Conservation (phyloP, 441 rosid species). For the Jatropha podagrica region DNA sequence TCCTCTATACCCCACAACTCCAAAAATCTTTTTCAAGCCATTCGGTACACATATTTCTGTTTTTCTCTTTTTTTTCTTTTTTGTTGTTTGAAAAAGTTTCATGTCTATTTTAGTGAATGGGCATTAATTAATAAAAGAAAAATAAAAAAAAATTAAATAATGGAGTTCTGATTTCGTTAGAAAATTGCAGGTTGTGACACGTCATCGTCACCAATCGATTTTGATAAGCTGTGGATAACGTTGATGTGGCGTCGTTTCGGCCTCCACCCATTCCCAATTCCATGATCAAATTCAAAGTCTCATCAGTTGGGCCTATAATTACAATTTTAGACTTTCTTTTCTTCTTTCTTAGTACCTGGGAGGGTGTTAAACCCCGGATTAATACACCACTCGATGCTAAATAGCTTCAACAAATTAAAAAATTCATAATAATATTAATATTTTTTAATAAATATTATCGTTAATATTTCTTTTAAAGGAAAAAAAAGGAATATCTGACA, state of each 20-base stretch:
- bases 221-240: slow-evolving; percentile 32
- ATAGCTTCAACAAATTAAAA: too few species aligned
- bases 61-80: not conserved
- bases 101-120: not conserved
- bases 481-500: too few species aligned
- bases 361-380: too few species aligned
- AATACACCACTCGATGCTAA: too few species aligned
- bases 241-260: slow-evolving; percentile 22
- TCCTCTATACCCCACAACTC: slow-evolving; percentile 17
- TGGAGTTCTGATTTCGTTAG: slow-evolving; percentile 12
- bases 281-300: not conserved
- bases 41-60: slow-evolving; percentile 25
- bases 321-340: too few species aligned
- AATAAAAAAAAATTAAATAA: too few species aligned
- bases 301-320: not conserved
- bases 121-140: not conserved
- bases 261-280: not conserved
- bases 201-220: slow-evolving; percentile 18
- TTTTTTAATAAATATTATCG: too few species aligned
- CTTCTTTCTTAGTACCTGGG: too few species aligned
- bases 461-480: too few species aligned
- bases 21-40: slow-evolving; percentile 25
- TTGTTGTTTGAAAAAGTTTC: too few species aligned
- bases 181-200: slow-evolving; percentile 20
- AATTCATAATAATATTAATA: too few species aligned